Evolutionary conservation across 148 eudicot genomes (phyloP).

Genomic region (Vaccinium darrowii): DNA sequence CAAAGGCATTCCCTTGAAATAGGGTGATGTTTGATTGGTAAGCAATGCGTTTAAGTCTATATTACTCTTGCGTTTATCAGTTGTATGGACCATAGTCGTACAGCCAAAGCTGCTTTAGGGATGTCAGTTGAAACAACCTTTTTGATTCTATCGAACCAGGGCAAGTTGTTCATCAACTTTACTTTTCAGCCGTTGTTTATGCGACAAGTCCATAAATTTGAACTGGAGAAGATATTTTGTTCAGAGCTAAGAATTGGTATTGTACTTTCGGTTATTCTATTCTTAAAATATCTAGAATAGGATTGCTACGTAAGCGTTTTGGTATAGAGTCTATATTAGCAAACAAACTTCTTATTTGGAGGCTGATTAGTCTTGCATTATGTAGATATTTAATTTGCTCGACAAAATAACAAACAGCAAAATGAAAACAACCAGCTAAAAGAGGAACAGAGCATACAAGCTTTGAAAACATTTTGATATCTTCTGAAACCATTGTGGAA

Average conservation of each 20-base stretch:
- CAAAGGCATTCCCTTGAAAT: neutral
- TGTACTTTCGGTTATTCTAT: neutral
- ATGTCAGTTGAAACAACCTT: neutral
- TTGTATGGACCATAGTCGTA: neutral
- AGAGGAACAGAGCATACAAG: neutral
- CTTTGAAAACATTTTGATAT: neutral
- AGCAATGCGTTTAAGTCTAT: neutral
- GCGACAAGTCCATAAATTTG: neutral
- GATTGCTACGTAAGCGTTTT: neutral
- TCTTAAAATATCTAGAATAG: neutral
- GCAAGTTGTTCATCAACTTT: neutral
- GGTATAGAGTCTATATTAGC: neutral
- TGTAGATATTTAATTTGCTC: neutral
- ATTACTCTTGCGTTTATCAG: neutral
- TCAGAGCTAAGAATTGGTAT: neutral
- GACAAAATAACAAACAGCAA: neutral
- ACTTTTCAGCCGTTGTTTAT: neutral
- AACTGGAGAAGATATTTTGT: neutral
- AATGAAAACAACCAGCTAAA: neutral
- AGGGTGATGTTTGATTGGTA: neutral
- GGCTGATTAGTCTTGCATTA: neutral
- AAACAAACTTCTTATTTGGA: neutral
- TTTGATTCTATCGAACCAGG: neutral
- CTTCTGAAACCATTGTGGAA: neutral
- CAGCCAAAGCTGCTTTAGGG: neutral